phyloP scores from a whole-genome alignment of 352 stramenopile genomes.

The Phytophthora aleatoria region DNA sequence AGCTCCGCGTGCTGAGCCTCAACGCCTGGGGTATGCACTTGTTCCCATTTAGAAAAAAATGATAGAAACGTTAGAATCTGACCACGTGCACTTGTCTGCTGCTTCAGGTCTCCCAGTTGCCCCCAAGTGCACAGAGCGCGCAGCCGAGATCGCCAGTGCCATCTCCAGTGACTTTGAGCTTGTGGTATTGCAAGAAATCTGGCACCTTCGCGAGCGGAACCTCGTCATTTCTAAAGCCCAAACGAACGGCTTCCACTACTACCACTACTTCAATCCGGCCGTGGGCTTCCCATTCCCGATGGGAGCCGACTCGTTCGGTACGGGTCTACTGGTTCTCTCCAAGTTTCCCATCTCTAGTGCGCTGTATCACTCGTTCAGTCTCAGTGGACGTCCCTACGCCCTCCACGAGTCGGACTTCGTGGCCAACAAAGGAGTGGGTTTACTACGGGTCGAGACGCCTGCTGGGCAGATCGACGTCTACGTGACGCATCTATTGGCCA shows the following conservation, averaged over 20 bases:
- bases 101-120: conserved; percentile 62
- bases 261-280: conserved; percentile 85
- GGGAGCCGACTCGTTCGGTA: conserved; percentile 75
- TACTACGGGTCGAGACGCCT: conserved; percentile 66
- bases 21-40: conserved; percentile 70
- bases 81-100: neutral
- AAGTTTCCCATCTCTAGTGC: conserved; percentile 66
- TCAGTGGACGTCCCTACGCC: conserved; percentile 78
- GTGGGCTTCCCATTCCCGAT: conserved; percentile 79
- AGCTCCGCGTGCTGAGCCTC: conserved; percentile 70
- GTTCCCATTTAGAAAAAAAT: conserved; percentile 3
- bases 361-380: conserved; percentile 77
- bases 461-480: conserved; percentile 74
- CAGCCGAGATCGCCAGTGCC: conserved; percentile 64
- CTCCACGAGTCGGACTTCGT: conserved; percentile 84
- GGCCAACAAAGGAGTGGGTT: conserved; percentile 76
- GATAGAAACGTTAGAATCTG: conserved; percentile 19
- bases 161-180: conserved; percentile 72
- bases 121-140: conserved; percentile 71
- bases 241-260: conserved; percentile 67
- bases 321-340: conserved; percentile 75
- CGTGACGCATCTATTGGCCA: conserved; percentile 78
- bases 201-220: conserved; percentile 80
- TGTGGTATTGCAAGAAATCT: conserved; percentile 87
- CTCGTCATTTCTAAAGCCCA: conserved; percentile 67